These are phyloP conservation scores for Penicillium flavigenum DNA, from an alignment of 495 filamentous ascomycete species.

Conservation along the genomic window DNA sequence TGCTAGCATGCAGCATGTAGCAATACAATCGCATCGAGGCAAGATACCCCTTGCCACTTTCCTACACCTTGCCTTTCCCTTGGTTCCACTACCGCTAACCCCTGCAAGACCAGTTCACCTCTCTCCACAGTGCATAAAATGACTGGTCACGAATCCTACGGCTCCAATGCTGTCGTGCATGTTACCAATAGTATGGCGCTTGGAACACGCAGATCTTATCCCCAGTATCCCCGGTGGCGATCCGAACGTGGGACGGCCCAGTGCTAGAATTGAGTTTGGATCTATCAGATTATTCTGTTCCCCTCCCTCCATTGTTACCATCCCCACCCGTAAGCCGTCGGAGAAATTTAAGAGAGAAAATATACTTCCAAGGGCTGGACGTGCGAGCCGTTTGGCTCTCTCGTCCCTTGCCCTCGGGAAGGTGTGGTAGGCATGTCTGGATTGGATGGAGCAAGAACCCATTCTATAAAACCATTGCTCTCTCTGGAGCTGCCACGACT, in stretches of 20 bases:
- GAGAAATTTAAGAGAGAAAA: slow-evolving; percentile 3
- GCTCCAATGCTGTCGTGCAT: slow-evolving; percentile 22
- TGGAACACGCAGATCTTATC: slow-evolving; percentile 17
- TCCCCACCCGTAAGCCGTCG: slow-evolving; percentile 4
- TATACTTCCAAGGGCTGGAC: neutral
- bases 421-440: neutral
- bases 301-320: neutral
- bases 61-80: neutral
- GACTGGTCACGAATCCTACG: slow-evolving; percentile 16
- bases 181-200: slow-evolving; percentile 13
- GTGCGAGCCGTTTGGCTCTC: neutral
- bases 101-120: neutral
- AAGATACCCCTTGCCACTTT: slow-evolving; percentile 3
- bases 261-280: slow-evolving; percentile 9
- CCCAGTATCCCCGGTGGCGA: slow-evolving; percentile 7
- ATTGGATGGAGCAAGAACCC: neutral
- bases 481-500: neutral
- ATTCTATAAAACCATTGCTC: neutral
- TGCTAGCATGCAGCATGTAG: neutral
- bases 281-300: slow-evolving; percentile 17
- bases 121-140: slow-evolving; percentile 14
- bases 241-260: slow-evolving; percentile 10
- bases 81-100: neutral
- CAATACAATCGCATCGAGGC: neutral
- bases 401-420: neutral